phyloP scores from a whole-genome alignment of 805 yeast species.

The Starmerella khaoyaiensis region DNA sequence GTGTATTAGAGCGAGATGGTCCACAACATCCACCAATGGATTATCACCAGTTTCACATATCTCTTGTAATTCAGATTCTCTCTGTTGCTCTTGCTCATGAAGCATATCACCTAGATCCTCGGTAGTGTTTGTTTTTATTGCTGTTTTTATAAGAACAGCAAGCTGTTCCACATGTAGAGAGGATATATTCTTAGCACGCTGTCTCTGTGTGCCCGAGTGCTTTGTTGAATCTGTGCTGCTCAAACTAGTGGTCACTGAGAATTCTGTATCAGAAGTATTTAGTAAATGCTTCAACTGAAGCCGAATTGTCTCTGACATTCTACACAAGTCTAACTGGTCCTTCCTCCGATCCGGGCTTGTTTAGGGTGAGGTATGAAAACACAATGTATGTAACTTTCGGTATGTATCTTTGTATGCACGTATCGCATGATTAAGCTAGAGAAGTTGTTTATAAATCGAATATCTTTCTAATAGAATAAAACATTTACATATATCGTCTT shows the following conservation, averaged over 20 bases:
- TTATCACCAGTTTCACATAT: slow-evolving; percentile 50
- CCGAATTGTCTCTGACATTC: slow-evolving; percentile 19
- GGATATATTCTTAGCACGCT: neutral
- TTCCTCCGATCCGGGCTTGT: too few species aligned
- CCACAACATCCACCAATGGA: slow-evolving; percentile 38
- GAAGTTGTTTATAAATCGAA: too few species aligned
- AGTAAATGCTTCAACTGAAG: slow-evolving; percentile 19
- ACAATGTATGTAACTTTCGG: too few species aligned
- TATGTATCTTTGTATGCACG: too few species aligned
- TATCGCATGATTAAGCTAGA: too few species aligned
- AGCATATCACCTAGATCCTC: slow-evolving; percentile 44
- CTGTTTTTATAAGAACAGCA: slow-evolving; percentile 58
- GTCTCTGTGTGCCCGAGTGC: neutral
- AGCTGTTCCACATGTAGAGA: slow-evolving; percentile 54
- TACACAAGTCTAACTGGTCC: neutral
- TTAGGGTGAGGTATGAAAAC: too few species aligned
- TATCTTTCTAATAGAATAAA: too few species aligned
- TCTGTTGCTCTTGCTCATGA: slow-evolving; percentile 43
- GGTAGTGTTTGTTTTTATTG: slow-evolving; percentile 42
- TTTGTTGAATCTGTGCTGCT: neutral
- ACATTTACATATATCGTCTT: too few species aligned
- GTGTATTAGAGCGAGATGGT: slow-evolving; percentile 50
- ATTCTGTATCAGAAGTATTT: slow-evolving; percentile 12
- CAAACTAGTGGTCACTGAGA: slow-evolving; percentile 1
- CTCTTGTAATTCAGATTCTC: slow-evolving; percentile 50